Percentiles rank a stretch among this genome's conserved stretches.
Evolutionary conservation across 2,329 filamentous ascomycete species (phyloP).

Genomic region (Phaeomoniella chlamydospora): DNA sequence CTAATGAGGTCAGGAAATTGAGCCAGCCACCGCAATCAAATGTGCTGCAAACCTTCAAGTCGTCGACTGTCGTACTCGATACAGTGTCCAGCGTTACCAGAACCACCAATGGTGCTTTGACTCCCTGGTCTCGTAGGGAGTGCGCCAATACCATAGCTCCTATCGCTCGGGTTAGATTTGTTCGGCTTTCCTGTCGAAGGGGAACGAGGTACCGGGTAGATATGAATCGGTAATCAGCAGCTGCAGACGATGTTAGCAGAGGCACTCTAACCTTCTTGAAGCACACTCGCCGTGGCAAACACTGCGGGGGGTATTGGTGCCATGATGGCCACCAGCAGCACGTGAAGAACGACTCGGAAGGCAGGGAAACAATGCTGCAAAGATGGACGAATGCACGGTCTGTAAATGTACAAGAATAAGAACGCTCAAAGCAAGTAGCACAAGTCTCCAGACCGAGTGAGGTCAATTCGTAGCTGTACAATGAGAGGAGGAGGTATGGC

Average conservation of each 20-base stretch:
- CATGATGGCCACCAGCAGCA: constrained; percentile 8
- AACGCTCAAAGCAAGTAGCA: no score
- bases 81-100: constrained; percentile 72
- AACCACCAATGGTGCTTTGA: constrained; percentile 71
- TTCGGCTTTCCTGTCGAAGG: constrained; percentile 3
- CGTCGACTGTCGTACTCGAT: constrained; percentile 56
- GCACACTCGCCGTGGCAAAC: constrained; percentile 12
- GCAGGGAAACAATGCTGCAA: constrained; percentile 1
- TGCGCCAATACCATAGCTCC: constrained; percentile 88
- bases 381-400: no score
- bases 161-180: constrained; percentile 25
- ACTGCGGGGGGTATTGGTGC: constrained; percentile 12
- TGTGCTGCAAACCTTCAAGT: constrained; percentile 53
- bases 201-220: constrained; percentile 57
- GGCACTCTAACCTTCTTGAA: constrained; percentile 3
- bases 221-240: constrained; percentile 87
- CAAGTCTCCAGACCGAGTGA: no score
- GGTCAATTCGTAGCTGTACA: no score
- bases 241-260: constrained; percentile 38
- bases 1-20: constrained; percentile 29
- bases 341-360: constrained; percentile 2
- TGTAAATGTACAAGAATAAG: no score
- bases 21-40: constrained; percentile 2
- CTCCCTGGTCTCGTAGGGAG: constrained; percentile 81
- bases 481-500: no score